Percentiles rank a stretch among this genome's conserved stretches.
These are phyloP conservation scores for Populus hybrid DNA, from an alignment of 441 rosid species.

Conservation along the genomic window DNA sequence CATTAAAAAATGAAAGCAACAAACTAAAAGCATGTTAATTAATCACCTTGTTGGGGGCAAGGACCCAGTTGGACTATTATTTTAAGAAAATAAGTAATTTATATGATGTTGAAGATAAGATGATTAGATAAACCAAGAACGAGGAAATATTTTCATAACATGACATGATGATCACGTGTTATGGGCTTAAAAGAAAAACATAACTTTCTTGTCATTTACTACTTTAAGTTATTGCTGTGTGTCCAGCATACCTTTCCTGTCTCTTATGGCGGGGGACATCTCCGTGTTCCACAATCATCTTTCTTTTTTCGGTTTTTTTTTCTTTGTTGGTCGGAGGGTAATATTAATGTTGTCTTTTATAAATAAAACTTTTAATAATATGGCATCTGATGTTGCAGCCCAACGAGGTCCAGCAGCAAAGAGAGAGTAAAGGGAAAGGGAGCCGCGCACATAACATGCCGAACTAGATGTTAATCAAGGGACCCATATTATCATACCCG, in stretches of 20 bases:
- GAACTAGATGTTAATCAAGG: neutral
- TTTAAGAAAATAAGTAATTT: neutral
- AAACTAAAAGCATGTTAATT: neutral
- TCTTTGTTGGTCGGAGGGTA: conserved; percentile 20
- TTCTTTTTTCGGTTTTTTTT: neutral
- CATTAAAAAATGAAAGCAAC: neutral
- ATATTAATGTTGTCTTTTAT: neutral
- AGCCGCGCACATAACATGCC: conserved; percentile 9
- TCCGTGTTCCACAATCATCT: neutral
- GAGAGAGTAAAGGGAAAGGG: neutral
- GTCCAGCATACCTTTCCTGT: conserved; percentile 23
- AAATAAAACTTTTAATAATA: neutral
- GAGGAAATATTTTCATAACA: neutral
- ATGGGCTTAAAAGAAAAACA: neutral
- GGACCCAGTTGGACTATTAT: neutral
- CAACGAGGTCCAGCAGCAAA: neutral
- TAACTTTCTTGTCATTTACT: neutral
- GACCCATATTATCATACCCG: conserved; percentile 12
- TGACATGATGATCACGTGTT: conserved; percentile 27
- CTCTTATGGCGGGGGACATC: conserved; percentile 24
- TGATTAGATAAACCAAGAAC: conserved; percentile 2
- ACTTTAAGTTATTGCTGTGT: neutral
- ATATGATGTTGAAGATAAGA: neutral
- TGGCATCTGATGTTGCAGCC: neutral
- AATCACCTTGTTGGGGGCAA: conserved; percentile 1